phyloP scores from a whole-genome alignment of 129 eudicot genomes.

The Tagetes patula region DNA sequence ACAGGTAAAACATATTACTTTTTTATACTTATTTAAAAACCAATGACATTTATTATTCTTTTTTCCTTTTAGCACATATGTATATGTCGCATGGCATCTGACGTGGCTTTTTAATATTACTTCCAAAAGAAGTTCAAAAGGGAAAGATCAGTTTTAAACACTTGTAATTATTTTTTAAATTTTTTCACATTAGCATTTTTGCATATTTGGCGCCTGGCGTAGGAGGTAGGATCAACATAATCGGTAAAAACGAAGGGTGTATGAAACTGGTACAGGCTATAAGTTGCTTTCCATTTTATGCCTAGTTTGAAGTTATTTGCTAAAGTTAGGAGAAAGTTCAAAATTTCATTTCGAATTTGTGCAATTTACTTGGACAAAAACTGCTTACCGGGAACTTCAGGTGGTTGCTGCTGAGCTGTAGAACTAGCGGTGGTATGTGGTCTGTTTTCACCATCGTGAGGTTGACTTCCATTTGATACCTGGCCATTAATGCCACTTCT shows the following conservation, averaged over 20 bases:
- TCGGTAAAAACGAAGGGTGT: background rate
- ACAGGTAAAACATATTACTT: background rate
- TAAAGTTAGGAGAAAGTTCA: background rate
- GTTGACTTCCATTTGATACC: slow-evolving; percentile 31
- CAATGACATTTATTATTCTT: background rate
- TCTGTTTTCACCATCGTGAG: slow-evolving; percentile 28
- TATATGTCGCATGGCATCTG: background rate
- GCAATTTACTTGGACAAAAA: slow-evolving; percentile 5
- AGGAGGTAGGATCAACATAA: background rate
- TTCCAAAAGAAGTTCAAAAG: background rate
- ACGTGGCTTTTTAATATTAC: background rate
- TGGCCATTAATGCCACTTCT: slow-evolving; percentile 51
- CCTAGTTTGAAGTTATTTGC: background rate
- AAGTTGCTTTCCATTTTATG: background rate
- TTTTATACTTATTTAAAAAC: background rate
- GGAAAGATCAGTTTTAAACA: no score
- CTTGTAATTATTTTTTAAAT: no score
- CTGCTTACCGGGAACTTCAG: slow-evolving; percentile 40
- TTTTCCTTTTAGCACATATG: background rate
- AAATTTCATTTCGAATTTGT: background rate
- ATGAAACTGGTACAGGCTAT: background rate
- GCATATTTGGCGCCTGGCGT: background rate
- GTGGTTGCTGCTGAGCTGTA: slow-evolving; percentile 42
- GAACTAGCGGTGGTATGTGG: slow-evolving; percentile 32
- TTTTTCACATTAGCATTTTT: background rate